These are phyloP conservation scores for Elaeagnus macrophylla DNA, from an alignment of 306 rosid genomes.

Conservation along the genomic window DNA sequence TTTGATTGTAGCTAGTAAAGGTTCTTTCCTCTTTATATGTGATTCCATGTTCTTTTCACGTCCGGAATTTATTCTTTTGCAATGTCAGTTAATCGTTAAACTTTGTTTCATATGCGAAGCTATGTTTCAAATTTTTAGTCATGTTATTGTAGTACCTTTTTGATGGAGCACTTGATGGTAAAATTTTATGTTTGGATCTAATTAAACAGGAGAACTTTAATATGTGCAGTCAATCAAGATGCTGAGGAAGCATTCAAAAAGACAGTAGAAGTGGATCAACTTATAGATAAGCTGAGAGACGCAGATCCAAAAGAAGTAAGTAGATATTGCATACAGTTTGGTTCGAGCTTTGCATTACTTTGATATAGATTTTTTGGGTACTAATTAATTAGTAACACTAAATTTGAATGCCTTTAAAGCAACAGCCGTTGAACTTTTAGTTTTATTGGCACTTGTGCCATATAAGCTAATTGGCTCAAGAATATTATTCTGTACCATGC, in stretches of 20 bases:
- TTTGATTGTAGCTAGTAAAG: too few species aligned
- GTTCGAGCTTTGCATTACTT: not conserved
- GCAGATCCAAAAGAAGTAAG: constrained; percentile 63
- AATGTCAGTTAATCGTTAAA: too few species aligned
- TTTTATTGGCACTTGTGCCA: too few species aligned
- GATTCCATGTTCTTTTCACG: too few species aligned
- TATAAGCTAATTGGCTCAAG: too few species aligned
- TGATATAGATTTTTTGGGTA: not conserved
- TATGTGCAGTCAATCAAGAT: constrained; percentile 83
- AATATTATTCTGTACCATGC: too few species aligned
- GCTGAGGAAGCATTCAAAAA: constrained; percentile 83
- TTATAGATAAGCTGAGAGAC: constrained; percentile 70
- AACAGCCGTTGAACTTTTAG: too few species aligned
- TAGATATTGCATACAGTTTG: not conserved
- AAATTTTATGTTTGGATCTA: constrained; percentile 62
- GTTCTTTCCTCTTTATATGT: too few species aligned
- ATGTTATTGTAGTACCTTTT: not conserved
- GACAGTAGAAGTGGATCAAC: constrained; percentile 76
- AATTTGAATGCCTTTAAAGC: not conserved
- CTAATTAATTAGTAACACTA: not conserved
- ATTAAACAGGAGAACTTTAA: constrained; percentile 88
- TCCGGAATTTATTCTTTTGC: too few species aligned
- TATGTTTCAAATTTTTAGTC: too few species aligned
- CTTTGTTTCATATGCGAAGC: too few species aligned
- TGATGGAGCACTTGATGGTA: constrained; percentile 30